Conservation (phyloP, 176 grass and related monocot genomes). For the Pontederia crassipes region DNA sequence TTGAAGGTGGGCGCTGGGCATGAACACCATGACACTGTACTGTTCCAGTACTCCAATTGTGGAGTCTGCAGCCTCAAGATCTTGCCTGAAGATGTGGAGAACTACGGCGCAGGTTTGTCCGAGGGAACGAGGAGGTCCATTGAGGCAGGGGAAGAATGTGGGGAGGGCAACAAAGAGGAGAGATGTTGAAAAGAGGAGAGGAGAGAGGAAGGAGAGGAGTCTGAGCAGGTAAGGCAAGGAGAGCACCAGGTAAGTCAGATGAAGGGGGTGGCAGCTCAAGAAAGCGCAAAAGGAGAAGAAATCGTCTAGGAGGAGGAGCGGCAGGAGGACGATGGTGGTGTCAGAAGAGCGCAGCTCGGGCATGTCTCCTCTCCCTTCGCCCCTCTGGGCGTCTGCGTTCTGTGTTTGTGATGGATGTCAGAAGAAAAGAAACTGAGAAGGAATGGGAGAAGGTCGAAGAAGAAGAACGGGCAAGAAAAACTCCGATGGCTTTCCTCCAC, state of each 20-base stretch:
- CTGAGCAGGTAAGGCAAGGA: conserved; percentile 45
- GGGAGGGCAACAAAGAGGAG: conserved; percentile 46
- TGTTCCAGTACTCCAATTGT: conserved; percentile 31
- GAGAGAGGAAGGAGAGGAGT: conserved; percentile 48
- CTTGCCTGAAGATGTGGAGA: conserved; percentile 37
- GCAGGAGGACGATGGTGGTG: background rate
- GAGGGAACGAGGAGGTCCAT: conserved; percentile 21
- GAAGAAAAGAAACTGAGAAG: too few species aligned
- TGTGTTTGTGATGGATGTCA: too few species aligned
- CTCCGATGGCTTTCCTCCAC: too few species aligned
- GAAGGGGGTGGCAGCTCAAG: conserved; percentile 55
- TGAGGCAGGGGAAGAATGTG: conserved; percentile 34
- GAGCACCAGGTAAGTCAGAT: conserved; percentile 65
- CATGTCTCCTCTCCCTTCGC: conserved; percentile 1
- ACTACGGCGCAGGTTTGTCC: conserved; percentile 50
- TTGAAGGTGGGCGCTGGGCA: background rate
- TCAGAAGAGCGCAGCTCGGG: background rate
- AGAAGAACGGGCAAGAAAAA: too few species aligned
- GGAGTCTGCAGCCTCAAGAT: conserved; percentile 2
- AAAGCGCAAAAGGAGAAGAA: conserved; percentile 35
- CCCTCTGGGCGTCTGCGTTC: too few species aligned
- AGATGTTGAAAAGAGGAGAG: conserved; percentile 63
- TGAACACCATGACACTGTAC: conserved; percentile 25
- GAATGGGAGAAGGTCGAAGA: too few species aligned
- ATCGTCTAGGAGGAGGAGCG: conserved; percentile 26